Base-by-base conservation (phyloP, 345 rosid genomes). In the Microthlaspi erraticum region DNA sequence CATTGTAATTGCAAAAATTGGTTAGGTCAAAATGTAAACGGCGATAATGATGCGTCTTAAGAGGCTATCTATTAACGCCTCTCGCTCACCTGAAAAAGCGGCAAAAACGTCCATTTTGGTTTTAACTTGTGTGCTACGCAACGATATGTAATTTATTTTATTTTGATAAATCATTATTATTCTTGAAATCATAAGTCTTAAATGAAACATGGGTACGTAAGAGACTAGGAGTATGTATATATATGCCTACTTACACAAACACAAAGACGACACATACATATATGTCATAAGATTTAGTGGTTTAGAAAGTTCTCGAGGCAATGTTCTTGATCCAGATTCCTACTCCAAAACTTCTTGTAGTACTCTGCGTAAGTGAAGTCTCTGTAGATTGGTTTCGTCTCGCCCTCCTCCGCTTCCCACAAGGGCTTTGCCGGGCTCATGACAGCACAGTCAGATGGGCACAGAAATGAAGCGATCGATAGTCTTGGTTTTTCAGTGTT, bases 321-420 rank as follows among this genome's bases (percentile, higher is more conserved):
- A 53, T 87, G 96, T 36, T 88, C 85, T 73, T 90, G 83, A 66
- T 93, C 97, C 79, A 93, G 64, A 72, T 92, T 75, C 74, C 91
- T 79, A 85, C 97, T 93, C 95, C 96, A 93, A 46, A 93, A 93
- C 81, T 82, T 88, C 14, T 72, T 82, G 81, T 93, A 93, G 58
- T 93, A 93, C 67, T 93, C 98, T 1, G 84, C 82, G 39, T 93
- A 93, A 0, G 98, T 93, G 82, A 66, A 93, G 70, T 84, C 91
- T 62, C 80, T 83, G 76, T 93, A 93, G 2, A 87, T 3, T 7
- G 93, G 86, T 13, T 71, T 84, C 3, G 64, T 20, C 19, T 78
- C 87, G 50, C 77, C 79, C 1, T 77, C 82, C 0, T 37, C 4
- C 6, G 31, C 19, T 42, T 68, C 46, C 70, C 70, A 61, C 75